Base-by-base conservation (phyloP, 352 stramenopile genomes). In the Blastocystis sp. region DNA sequence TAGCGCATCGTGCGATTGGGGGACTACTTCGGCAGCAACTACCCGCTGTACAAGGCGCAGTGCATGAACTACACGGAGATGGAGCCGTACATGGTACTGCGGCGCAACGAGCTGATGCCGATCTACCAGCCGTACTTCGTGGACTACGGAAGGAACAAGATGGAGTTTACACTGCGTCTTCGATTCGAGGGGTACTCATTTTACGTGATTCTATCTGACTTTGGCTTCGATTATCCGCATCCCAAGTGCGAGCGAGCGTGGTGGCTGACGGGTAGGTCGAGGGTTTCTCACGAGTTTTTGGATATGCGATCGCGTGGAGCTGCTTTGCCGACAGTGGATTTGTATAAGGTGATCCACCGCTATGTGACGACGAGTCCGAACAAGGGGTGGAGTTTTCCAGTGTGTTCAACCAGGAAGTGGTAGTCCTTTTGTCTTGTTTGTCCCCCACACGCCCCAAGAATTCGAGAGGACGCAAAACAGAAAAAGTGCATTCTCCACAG, bases 51-150 rank as follows among this genome's bases (percentile, higher is more conserved):
- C 14, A 84, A 84, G 48, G 28, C 69, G 45, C 59, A 14, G 6
- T 84, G 74, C 45, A 69, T 84, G 74, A 84, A 84, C 61, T 84
- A 69, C 57, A 84, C 74, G 38, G 52, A 63, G 9, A 84, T 84
- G 74, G 74, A 84, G 38, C 74, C 74, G 38, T 84, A 84, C 45
- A 28, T 84, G 40, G 21, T 84, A 2, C 21, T 84, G n/a, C 14
- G 54, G 10, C 48, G 74, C 2, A 28, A 70, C 38, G 52, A 68
- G 14, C 52, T 62, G 17, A 84, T 59, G 21, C 74, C 74, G 21
- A 14, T 84, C 54, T 84, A 68, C 34, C 74, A 84, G 42, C 74
- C 74, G 45, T 84, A 52, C 28, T 84, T 68, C 34, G 60, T 84
- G 48, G 66, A 84, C 48, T 84, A 84, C 45, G 74, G 74, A 14